Conservation (phyloP, 2,329 filamentous ascomycete species). For the Fusarium sp. region DNA sequence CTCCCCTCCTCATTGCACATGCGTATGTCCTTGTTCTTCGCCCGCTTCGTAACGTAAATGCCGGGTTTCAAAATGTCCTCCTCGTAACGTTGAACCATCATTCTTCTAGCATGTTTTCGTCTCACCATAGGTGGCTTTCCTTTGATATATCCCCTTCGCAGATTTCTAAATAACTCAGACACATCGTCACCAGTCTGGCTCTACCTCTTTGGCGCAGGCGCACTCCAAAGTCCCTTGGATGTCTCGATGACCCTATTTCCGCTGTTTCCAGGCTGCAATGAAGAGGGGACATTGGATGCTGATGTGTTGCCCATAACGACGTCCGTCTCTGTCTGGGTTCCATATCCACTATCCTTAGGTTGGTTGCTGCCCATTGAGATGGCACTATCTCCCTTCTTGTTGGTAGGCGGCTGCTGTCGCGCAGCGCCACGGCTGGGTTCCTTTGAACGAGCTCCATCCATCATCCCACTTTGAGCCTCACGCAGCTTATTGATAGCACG, state of each 20-base stretch:
- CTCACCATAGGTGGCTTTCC: not conserved
- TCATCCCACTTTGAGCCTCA: slow-evolving; percentile 69
- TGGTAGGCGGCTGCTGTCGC: slow-evolving; percentile 29
- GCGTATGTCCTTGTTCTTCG: not conserved
- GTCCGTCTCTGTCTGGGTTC: slow-evolving; percentile 51
- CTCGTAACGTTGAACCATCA: slow-evolving; percentile 1
- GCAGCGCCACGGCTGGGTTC: slow-evolving; percentile 57
- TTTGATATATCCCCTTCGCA: not conserved
- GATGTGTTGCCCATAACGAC: slow-evolving; percentile 61
- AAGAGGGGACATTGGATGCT: slow-evolving; percentile 56
- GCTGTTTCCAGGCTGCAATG: slow-evolving; percentile 64
- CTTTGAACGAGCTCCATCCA: slow-evolving; percentile 67
- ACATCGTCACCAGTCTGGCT: not conserved
- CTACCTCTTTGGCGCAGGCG: slow-evolving; percentile 44
- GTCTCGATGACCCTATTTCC: slow-evolving; percentile 70
- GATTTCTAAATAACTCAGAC: not conserved
- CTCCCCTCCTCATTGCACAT: not conserved
- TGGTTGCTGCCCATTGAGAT: slow-evolving; percentile 50
- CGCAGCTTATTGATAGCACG: slow-evolving; percentile 77
- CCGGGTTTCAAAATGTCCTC: not conserved
- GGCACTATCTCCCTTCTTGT: slow-evolving; percentile 58
- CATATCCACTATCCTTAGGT: slow-evolving; percentile 61
- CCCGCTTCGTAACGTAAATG: not conserved
- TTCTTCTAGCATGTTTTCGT: slow-evolving; percentile 7
- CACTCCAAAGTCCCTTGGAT: slow-evolving; percentile 71